Percentiles rank a stretch among this genome's conserved stretches.
These are phyloP conservation scores for Teunomyces tritomae DNA, from an alignment of 805 yeast species.

Conservation along the genomic window DNA sequence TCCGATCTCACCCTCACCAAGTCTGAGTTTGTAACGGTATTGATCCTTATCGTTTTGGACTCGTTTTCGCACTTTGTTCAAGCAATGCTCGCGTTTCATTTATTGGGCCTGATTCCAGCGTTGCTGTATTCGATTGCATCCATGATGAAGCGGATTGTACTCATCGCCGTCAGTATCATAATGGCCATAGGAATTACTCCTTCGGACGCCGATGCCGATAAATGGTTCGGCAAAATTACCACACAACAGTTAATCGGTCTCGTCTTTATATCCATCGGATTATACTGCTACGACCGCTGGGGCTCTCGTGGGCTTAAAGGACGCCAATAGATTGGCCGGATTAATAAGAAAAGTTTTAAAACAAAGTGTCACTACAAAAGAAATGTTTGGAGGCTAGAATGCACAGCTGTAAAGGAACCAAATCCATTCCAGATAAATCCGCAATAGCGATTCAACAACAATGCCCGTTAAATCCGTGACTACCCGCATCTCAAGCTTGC, in stretches of 20 bases:
- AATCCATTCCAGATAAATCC: background rate
- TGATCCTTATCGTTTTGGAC: constrained; percentile 55
- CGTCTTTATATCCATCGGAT: constrained; percentile 49
- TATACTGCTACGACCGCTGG: constrained; percentile 68
- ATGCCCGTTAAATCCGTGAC: constrained; percentile 44
- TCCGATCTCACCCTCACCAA: constrained; percentile 9
- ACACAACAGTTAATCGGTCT: constrained; percentile 49
- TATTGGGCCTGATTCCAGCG: constrained; percentile 78
- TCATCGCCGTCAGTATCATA: constrained; percentile 72
- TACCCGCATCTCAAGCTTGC: constrained; percentile 22
- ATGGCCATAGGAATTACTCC: constrained; percentile 39
- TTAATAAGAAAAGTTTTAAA: background rate
- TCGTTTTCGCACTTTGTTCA: constrained; percentile 79
- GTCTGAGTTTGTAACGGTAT: constrained; percentile 33
- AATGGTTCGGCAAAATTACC: constrained; percentile 38
- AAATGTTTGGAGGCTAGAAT: constrained; percentile 45
- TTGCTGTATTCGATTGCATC: constrained; percentile 84
- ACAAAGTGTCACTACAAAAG: background rate
- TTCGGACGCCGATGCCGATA: constrained; percentile 10
- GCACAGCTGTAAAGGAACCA: constrained; percentile 27
- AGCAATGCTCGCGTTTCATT: constrained; percentile 75
- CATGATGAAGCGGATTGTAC: constrained; percentile 82
- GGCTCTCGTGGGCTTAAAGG: constrained; percentile 27
- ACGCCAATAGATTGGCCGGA: background rate
- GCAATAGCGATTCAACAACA: constrained; percentile 14